These are phyloP conservation scores for Claviceps africana DNA, from an alignment of 2,329 filamentous ascomycete genomes.

Conservation along the genomic window DNA sequence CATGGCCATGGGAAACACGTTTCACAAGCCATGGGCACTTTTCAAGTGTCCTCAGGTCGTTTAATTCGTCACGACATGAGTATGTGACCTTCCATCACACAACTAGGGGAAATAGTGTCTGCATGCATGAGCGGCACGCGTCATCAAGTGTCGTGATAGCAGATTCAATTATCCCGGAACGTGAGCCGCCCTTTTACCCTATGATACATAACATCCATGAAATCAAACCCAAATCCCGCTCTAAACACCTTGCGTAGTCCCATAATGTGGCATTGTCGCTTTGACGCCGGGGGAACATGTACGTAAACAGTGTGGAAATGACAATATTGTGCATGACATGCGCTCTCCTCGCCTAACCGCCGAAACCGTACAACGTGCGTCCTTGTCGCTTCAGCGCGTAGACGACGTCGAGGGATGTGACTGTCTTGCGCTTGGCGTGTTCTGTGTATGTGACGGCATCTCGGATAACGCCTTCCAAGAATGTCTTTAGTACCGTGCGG, in stretches of 20 bases:
- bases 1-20: too few species aligned
- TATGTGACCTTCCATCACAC: too few species aligned
- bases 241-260: constrained; percentile 23
- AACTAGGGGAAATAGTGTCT: too few species aligned
- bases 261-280: constrained; percentile 4
- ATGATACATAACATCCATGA: constrained; percentile 28
- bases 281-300: neutral
- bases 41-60: too few species aligned
- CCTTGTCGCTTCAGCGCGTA: constrained; percentile 56
- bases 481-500: constrained; percentile 62
- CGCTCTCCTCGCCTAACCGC: constrained; percentile 44
- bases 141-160: neutral
- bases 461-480: constrained; percentile 63
- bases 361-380: constrained; percentile 76
- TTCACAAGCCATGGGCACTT: too few species aligned
- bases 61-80: too few species aligned
- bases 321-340: constrained; percentile 22
- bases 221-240: constrained; percentile 18
- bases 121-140: neutral
- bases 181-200: constrained; percentile 18
- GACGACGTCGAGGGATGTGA: constrained; percentile 55
- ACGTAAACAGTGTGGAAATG: neutral
- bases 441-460: constrained; percentile 67
- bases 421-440: constrained; percentile 70
- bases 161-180: neutral